A percentile compares a stretch with the other conserved stretches of the same genome.
Conservation (phyloP, 225 moss, liverwort and hornwort genomes). For the Neckera pumila region DNA sequence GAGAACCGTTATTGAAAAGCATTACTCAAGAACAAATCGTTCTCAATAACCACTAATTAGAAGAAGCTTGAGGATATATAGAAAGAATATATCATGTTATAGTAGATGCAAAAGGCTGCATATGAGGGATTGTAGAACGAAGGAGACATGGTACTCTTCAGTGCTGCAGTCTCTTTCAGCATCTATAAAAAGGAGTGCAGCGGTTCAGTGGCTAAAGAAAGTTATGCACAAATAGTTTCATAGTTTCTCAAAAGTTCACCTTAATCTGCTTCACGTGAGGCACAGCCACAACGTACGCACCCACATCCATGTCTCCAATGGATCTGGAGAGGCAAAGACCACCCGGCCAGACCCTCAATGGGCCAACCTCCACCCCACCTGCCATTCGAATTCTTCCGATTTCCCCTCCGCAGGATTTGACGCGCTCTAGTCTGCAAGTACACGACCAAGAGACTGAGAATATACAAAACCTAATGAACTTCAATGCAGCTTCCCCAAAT, state of each 20-base stretch:
- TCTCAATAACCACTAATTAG: not conserved
- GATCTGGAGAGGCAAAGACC: constrained; percentile 87
- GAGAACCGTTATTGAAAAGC: no score
- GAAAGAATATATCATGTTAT: not conserved
- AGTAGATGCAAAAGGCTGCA: not conserved
- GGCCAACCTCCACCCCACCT: constrained; percentile 76
- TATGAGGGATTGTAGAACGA: not conserved
- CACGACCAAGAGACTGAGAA: not conserved
- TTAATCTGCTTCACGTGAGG: constrained; percentile 83
- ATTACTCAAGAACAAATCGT: no score
- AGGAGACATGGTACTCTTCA: not conserved
- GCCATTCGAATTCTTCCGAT: constrained; percentile 42
- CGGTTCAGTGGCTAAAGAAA: no score
- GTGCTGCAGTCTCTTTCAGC: not conserved
- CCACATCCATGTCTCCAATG: constrained; percentile 88
- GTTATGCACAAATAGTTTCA: not conserved
- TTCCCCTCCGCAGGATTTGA: constrained; percentile 69
- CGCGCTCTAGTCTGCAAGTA: constrained; percentile 38
- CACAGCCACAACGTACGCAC: constrained; percentile 75
- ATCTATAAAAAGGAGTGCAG: not conserved
- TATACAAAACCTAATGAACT: not conserved
- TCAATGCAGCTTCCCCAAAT: not conserved
- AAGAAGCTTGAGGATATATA: not conserved
- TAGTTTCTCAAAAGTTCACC: not conserved
- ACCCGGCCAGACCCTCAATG: constrained; percentile 80